A percentile compares a stretch with the other conserved stretches of the same genome.
Conservation (phyloP, 345 rosid genomes). For the Pistacia integerrima region DNA sequence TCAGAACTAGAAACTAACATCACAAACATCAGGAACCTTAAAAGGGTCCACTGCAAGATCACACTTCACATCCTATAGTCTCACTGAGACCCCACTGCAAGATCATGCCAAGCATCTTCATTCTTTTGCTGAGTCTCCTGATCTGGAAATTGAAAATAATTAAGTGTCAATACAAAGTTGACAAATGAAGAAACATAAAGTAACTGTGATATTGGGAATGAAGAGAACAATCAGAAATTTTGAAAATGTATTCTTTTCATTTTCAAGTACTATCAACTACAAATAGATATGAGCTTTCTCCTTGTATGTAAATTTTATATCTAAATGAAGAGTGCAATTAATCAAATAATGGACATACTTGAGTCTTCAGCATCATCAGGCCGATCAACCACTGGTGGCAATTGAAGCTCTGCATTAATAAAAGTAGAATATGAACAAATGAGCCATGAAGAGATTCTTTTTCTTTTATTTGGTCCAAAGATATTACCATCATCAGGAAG, state of each 20-base stretch:
- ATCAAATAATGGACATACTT: conserved; percentile 45
- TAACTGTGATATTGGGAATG: background rate
- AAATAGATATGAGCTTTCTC: background rate
- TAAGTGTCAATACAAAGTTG: too few relatives aligned
- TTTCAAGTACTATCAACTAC: background rate
- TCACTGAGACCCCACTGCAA: conserved; percentile 67
- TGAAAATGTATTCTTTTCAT: background rate
- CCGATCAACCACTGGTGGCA: conserved; percentile 76
- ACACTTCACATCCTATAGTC: conserved; percentile 3
- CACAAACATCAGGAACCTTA: background rate
- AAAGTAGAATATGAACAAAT: conserved; percentile 9
- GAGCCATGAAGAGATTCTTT: background rate
- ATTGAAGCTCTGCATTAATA: conserved; percentile 66
- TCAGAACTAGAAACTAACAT: background rate
- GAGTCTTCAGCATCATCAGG: conserved; percentile 90
- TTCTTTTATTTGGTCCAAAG: background rate
- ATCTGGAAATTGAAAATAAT: conserved; percentile 41
- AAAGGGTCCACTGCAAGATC: background rate
- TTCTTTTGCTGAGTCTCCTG: conserved; percentile 69
- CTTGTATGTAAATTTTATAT: background rate
- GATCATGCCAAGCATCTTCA: conserved; percentile 83
- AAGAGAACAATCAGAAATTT: background rate
- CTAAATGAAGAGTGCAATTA: background rate
- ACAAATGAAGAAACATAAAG: background rate
- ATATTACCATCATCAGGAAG: conserved; percentile 80